Percentiles rank a stretch among this genome's conserved stretches.
phyloP scores from a whole-genome alignment of 306 rosid genomes.

The Abrus precatorius region DNA sequence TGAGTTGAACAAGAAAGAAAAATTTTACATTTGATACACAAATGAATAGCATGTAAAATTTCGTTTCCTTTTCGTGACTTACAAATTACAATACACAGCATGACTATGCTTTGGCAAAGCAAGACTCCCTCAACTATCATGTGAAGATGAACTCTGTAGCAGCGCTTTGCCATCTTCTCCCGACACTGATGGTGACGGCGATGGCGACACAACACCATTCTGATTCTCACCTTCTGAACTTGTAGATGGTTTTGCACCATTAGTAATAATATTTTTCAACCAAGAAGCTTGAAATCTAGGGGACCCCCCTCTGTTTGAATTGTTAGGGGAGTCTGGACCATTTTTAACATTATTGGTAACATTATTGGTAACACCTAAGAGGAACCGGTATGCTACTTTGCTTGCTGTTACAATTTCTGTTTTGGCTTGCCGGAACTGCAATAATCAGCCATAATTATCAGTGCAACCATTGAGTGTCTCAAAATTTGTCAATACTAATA shows the following conservation, averaged over 20 bases:
- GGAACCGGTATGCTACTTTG: constrained; percentile 94
- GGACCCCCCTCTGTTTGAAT: constrained; percentile 69
- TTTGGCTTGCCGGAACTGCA: constrained; percentile 96
- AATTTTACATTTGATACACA: constrained; percentile 68
- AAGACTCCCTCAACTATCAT: constrained; percentile 55
- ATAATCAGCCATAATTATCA: constrained; percentile 43
- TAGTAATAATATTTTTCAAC: constrained; percentile 82
- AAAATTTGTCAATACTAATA: constrained; percentile 6
- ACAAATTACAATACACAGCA: constrained; percentile 55
- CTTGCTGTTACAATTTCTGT: constrained; percentile 92
- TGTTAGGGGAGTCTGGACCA: constrained; percentile 67
- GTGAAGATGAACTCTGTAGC: constrained; percentile 51
- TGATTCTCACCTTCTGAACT: constrained; percentile 74
- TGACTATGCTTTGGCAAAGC: constrained; percentile 35
- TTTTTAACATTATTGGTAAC: constrained; percentile 67
- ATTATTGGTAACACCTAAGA: constrained; percentile 78
- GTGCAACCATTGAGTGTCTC: neutral
- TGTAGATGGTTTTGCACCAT: constrained; percentile 88
- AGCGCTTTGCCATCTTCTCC: constrained; percentile 56
- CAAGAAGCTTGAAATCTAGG: constrained; percentile 86
- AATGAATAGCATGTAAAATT: constrained; percentile 59
- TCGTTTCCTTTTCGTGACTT: constrained; percentile 45
- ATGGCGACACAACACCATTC: constrained; percentile 54
- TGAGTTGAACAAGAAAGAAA: constrained; percentile 57
- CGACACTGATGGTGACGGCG: constrained; percentile 47